A percentile compares a stretch with the other conserved stretches of the same genome.
These are phyloP conservation scores for Rhododendron mucronatum DNA, from an alignment of 148 eudicot genomes.

Conservation along the genomic window DNA sequence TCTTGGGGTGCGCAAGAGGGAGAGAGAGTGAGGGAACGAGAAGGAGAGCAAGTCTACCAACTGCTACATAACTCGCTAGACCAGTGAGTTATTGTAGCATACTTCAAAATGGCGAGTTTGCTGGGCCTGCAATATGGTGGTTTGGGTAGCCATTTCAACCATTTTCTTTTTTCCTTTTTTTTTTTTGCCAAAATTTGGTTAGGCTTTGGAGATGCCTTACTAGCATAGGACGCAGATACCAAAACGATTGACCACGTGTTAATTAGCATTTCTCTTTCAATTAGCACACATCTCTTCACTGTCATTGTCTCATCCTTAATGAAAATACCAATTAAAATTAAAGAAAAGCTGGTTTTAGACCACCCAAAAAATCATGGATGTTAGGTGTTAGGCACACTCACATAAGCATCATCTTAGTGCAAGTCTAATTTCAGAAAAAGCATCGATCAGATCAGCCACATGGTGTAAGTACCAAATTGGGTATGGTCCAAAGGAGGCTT, in stretches of 20 bases:
- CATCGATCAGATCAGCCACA: neutral
- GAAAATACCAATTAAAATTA: neutral
- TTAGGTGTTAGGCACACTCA: conserved; percentile 7
- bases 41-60: too few relatives aligned
- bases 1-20: too few relatives aligned
- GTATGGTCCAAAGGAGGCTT: neutral
- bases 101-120: neutral
- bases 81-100: neutral
- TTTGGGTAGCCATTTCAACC: neutral
- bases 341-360: neutral
- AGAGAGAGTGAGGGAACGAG: too few relatives aligned
- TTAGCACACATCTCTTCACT: neutral
- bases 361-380: neutral
- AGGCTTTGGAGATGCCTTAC: neutral
- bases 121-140: neutral
- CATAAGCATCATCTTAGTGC: neutral
- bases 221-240: neutral
- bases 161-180: too few relatives aligned
- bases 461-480: neutral
- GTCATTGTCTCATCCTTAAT: neutral
- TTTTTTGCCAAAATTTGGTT: too few relatives aligned
- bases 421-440: neutral
- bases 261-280: neutral
- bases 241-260: neutral
- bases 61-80: too few relatives aligned